Evolutionary conservation across 768 basidiomycete genomes (phyloP).

Genomic region (Chalciporus chontae): DNA sequence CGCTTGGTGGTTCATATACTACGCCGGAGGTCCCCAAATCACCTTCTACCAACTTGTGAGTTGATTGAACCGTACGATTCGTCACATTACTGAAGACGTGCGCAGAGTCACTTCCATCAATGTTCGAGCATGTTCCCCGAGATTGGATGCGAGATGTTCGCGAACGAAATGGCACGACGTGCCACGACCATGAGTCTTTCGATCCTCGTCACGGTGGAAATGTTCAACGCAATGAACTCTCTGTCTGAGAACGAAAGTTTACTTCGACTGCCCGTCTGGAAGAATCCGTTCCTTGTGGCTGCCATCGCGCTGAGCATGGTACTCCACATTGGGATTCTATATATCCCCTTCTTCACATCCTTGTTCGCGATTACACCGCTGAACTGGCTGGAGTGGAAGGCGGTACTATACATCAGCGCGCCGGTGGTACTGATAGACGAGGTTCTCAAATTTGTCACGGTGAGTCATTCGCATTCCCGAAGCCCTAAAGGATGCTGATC

Average conservation of each 20-base stretch:
- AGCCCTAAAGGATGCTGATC: neutral
- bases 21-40: slow-evolving; percentile 88
- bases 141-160: slow-evolving; percentile 96
- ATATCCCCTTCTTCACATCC: slow-evolving; percentile 92
- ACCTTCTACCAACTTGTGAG: slow-evolving; percentile 88
- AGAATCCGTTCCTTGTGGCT: slow-evolving; percentile 87
- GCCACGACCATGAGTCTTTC: slow-evolving; percentile 97
- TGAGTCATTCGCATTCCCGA: slow-evolving; percentile 32
- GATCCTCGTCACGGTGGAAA: slow-evolving; percentile 92
- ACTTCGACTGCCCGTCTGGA: slow-evolving; percentile 86
- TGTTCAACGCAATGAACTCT: slow-evolving; percentile 99
- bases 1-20: slow-evolving; percentile 99
- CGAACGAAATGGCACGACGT: slow-evolving; percentile 75
- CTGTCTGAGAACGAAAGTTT: slow-evolving; percentile 96
- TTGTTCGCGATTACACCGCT: slow-evolving; percentile 91
- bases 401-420: slow-evolving; percentile 81
- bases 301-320: slow-evolving; percentile 90
- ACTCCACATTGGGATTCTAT: slow-evolving; percentile 91
- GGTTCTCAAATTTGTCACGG: slow-evolving; percentile 78
- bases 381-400: slow-evolving; percentile 94
- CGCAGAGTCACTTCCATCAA: slow-evolving; percentile 93
- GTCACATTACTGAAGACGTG: slow-evolving; percentile 4
- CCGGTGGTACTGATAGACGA: slow-evolving; percentile 93
- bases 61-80: slow-evolving; percentile 12
- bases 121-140: slow-evolving; percentile 80